Base-by-base conservation (phyloP, 2,329 filamentous ascomycete genomes). In the Periconia digitata region DNA sequence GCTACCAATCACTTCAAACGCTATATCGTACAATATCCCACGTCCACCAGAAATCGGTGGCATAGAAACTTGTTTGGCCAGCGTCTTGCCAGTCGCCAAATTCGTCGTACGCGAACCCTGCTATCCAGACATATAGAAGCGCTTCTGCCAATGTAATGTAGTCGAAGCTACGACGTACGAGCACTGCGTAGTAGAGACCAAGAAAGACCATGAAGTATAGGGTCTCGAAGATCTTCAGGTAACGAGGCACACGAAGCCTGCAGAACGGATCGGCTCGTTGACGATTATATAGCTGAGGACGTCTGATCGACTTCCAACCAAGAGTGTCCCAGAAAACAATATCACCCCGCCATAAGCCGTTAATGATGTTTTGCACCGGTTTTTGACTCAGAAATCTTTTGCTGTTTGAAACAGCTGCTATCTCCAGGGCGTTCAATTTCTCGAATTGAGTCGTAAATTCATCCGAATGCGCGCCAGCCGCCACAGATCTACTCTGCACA, bases 71-170 rank as follows among this genome's bases (percentile, higher is more conserved):
- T 32, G 92, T 82, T 24, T 89, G 86, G 0, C 92, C 92, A 1
- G 92, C 90, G 73, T 96, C 70, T 44, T 85, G 80, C 74, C 90
- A 90, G 61, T 95, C 90, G 3, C 64, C 64, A 36, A 70, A 76
- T 71, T 92, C 91, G 58, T 96, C 91, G 63, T 94, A 95, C 34
- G 88, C 84, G 74, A 95, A 96, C 7, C 90, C 87, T 4, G 85
- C 85, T 58, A 96, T 86, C 88, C 90, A 96, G 43, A 95, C 71
- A 66, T 92, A 94, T 36, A 96, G 80, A 15, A 89, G 65, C 2
- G 86, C 73, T 67, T 96, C 91, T 16, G 85, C 75, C 0, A 77
- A 64, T 0, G 87, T 90, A 44, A 96, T 83, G 22, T 77, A 76
- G 16, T 78, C 76, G 8, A 84, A 80, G 55, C 87, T 84, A 51